Evolutionary conservation across 306 rosid species (phyloP).

Genomic region (Prunus mira): DNA sequence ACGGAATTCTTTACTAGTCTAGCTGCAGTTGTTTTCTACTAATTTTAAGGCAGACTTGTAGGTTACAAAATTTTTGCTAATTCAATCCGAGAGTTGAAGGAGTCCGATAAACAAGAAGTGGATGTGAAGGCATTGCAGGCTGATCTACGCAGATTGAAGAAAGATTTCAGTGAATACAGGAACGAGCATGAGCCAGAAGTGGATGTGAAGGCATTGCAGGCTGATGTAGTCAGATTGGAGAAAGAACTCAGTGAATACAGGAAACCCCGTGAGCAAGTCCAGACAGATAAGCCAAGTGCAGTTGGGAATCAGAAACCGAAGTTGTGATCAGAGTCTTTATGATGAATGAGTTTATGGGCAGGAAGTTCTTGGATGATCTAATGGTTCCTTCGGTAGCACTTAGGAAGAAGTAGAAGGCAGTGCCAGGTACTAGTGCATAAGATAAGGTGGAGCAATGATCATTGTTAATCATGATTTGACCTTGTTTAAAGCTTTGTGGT

Average conservation of each 20-base stretch:
- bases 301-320: background rate
- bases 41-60: background rate
- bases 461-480: background rate
- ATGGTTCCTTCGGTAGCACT: background rate
- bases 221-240: background rate
- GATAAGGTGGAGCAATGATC: background rate
- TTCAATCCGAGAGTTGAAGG: background rate
- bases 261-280: background rate
- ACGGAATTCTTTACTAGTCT: background rate
- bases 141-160: background rate
- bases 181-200: background rate
- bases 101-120: background rate
- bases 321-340: constrained; percentile 16
- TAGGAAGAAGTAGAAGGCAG: background rate
- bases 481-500: background rate
- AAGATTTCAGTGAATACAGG: background rate
- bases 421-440: background rate
- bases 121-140: constrained; percentile 10
- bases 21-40: background rate
- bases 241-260: background rate
- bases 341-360: constrained; percentile 7
- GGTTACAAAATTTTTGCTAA: background rate
- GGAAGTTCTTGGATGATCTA: background rate
- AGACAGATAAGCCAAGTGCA: background rate
- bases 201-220: constrained; percentile 13